Conservation (phyloP, 2,329 filamentous ascomycete species). For the Aspergillus udagawae region DNA sequence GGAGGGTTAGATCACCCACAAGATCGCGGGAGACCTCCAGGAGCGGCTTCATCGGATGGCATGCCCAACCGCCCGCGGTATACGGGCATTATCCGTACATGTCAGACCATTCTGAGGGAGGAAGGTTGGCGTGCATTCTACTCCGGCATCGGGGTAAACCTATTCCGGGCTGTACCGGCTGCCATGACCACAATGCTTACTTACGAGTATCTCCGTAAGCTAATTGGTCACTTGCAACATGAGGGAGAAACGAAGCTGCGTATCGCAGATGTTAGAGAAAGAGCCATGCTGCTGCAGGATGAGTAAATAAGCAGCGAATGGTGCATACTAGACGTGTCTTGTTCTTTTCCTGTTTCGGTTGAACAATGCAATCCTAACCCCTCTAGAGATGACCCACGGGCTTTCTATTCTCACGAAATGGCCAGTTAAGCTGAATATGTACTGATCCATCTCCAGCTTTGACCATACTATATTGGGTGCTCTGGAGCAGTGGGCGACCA, state of each 20-base stretch:
- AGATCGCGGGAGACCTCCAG: slow-evolving; percentile 44
- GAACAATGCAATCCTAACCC: background rate
- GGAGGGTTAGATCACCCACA: slow-evolving; percentile 35
- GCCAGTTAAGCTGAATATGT: background rate
- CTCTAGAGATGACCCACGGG: background rate
- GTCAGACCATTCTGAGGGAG: slow-evolving; percentile 77
- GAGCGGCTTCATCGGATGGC: slow-evolving; percentile 50
- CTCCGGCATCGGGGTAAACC: slow-evolving; percentile 93
- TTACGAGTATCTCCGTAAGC: slow-evolving; percentile 71
- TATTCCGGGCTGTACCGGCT: slow-evolving; percentile 91
- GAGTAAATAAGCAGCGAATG: background rate
- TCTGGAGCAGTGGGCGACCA: background rate
- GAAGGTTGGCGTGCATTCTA: slow-evolving; percentile 98
- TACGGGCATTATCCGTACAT: slow-evolving; percentile 74
- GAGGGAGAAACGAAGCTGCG: slow-evolving; percentile 42
- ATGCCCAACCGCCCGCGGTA: slow-evolving; percentile 60
- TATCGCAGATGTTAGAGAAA: slow-evolving; percentile 15
- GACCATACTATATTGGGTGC: background rate
- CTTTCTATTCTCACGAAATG: background rate
- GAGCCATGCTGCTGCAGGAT: slow-evolving; percentile 18
- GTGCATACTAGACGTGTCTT: background rate
- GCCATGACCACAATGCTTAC: slow-evolving; percentile 97
- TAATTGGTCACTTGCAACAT: slow-evolving; percentile 51
- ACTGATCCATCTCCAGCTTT: background rate
- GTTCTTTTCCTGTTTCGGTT: background rate